Conservation (phyloP, 805 yeast species). For the Pachysolen tannophilus region DNA sequence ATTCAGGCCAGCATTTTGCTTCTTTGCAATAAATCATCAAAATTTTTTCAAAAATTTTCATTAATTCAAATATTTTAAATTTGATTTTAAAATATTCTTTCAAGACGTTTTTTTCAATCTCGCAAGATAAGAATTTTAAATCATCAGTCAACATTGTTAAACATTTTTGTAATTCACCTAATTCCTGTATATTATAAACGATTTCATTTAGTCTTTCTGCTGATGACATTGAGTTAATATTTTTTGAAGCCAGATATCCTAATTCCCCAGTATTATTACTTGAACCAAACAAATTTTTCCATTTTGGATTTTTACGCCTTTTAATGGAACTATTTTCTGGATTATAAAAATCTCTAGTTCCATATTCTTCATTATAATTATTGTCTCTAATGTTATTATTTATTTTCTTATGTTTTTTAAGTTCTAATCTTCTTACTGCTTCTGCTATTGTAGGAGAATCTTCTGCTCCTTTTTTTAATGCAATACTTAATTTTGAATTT, state of each 20-base stretch:
- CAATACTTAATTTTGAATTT: conserved; percentile 18
- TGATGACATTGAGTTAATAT: conserved; percentile 13
- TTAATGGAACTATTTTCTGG: not conserved
- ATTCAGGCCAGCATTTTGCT: conserved; percentile 9
- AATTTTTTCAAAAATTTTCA: conserved; percentile 27
- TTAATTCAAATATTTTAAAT: conserved; percentile 28
- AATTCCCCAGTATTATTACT: conserved; percentile 4
- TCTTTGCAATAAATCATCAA: conserved; percentile 6
- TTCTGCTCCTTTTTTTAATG: conserved; percentile 14
- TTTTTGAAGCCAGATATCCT: conserved; percentile 6
- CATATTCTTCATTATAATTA: not conserved
- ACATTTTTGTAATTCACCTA: conserved; percentile 38
- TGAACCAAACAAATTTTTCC: conserved; percentile 8
- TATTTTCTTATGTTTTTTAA: conserved; percentile 11
- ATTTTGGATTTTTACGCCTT: conserved; percentile 5
- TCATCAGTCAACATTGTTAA: conserved; percentile 35
- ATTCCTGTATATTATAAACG: conserved; percentile 23
- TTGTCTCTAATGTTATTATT: conserved; percentile 1
- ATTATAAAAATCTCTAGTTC: not conserved
- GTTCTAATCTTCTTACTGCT: conserved; percentile 19
- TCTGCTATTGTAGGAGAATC: conserved; percentile 25
- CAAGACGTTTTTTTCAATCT: conserved; percentile 31
- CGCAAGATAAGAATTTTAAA: conserved; percentile 32
- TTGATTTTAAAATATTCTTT: conserved; percentile 28
- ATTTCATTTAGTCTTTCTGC: conserved; percentile 14